phyloP scores from a whole-genome alignment of 2,329 filamentous ascomycete genomes.

The Fusarium keratoplasticum region DNA sequence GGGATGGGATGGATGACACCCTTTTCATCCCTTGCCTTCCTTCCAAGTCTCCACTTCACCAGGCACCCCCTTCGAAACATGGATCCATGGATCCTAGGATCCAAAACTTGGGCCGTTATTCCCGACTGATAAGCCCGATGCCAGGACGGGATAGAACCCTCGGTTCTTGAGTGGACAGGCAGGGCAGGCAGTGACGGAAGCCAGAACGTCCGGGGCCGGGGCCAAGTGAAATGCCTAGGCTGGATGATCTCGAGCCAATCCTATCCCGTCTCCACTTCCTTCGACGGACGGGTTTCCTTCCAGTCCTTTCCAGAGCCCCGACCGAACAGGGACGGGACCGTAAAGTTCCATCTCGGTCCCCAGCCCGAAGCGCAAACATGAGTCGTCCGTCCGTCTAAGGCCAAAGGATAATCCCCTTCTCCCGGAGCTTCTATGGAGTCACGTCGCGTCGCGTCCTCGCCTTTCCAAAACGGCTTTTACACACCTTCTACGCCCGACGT shows the following conservation, averaged over 20 bases:
- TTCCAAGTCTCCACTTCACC: conserved; percentile 15
- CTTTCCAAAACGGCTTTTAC: conserved; percentile 9
- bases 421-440: background rate
- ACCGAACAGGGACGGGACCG: conserved; percentile 25
- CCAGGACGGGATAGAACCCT: background rate
- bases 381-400: background rate
- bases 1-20: conserved; percentile 1
- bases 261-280: conserved; percentile 26
- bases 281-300: conserved; percentile 36
- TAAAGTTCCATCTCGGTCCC: conserved; percentile 6
- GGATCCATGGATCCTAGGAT: background rate
- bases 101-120: conserved; percentile 26
- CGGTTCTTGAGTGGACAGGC: background rate
- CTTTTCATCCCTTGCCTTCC: background rate
- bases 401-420: background rate
- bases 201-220: conserved; percentile 5
- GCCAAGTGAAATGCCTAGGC: background rate
- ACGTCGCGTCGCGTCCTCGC: background rate
- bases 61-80: conserved; percentile 29
- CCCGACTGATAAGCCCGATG: conserved; percentile 18
- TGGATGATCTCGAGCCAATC: conserved; percentile 23
- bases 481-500: conserved; percentile 14
- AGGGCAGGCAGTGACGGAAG: conserved; percentile 5
- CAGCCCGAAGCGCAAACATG: background rate
- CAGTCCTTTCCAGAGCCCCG: conserved; percentile 37